phyloP scores from a whole-genome alignment of 129 eudicot species.

The Tagetes erecta region DNA sequence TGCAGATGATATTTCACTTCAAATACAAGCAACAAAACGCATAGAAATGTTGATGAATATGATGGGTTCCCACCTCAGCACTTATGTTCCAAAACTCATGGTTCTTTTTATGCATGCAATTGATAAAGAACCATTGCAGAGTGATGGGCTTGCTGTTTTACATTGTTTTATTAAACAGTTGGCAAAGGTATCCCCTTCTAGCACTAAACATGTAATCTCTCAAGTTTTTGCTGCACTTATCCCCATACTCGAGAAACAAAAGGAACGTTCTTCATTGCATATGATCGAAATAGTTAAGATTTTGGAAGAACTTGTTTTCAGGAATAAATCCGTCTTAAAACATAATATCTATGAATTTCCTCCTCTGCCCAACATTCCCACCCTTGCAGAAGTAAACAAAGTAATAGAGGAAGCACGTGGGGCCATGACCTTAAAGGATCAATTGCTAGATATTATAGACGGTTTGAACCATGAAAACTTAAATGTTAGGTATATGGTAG shows the following conservation, averaged over 20 bases:
- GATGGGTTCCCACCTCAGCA: conserved; percentile 97
- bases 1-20: conserved; percentile 69
- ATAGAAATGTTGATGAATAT: conserved; percentile 83
- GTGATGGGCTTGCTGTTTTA: conserved; percentile 84
- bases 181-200: conserved; percentile 78
- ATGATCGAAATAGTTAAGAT: conserved; percentile 76
- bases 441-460: conserved; percentile 63
- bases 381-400: conserved; percentile 72
- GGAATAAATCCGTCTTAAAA: conserved; percentile 66
- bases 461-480: conserved; percentile 93
- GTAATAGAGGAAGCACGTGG: conserved; percentile 92
- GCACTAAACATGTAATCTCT: conserved; percentile 92
- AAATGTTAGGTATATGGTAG: conserved; percentile 98
- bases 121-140: conserved; percentile 71
- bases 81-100: conserved; percentile 94
- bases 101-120: conserved; percentile 96
- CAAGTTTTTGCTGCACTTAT: conserved; percentile 97
- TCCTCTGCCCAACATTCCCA: conserved; percentile 76
- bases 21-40: conserved; percentile 85
- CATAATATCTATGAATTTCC: conserved; percentile 93
- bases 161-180: conserved; percentile 80
- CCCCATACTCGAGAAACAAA: conserved; percentile 82
- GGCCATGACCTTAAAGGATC: conserved; percentile 70
- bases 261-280: conserved; percentile 56
- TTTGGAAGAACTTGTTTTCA: conserved; percentile 79